Base-by-base conservation (phyloP, 352 stramenopile species). In the Saprolegnia parasitica region DNA sequence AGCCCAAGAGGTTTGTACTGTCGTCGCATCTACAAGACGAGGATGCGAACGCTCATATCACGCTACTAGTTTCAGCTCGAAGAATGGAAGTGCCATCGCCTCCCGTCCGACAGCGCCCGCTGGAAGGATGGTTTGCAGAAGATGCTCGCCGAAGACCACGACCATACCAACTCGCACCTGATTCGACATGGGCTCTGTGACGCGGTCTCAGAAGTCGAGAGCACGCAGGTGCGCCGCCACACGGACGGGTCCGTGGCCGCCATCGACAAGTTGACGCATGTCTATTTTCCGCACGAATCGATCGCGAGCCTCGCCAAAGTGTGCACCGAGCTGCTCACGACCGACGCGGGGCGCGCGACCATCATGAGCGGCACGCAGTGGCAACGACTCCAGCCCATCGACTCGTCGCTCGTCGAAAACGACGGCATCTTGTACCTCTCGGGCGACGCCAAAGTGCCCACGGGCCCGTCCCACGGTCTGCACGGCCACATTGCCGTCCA, bases 191-290 rank as follows among this genome's bases (percentile, higher is more conserved):
- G 35, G 8, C 35, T 65, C 8, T 32, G 39, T 10, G 56, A 65
- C 40, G 32, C 21, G 6, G 11, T 24, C 16, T 46, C 56, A 4
- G 42, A 65, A 18, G 10, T 65, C 24, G 39, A 37, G 16, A 52
- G 42, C 15, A 65, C 56, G 8, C 18, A 29, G 11, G 56, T 65
- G 23, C 56, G 56, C 8, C 56, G 56, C 10, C 18, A 49, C 56
- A 5, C 21, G 20, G 21, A 35, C 10, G 56, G 56, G 18, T 47
- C 56, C 10, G 56, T 65, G 13, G 24, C 39, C 13, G 39, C 56
- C 56, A 65, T 65, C 56, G 56, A 65, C 37, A 65, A 65, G 24
- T 15, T 65, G 9, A 52, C 56, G 35, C 56, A 65, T 35, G 18
- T 65, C 35, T 37, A 40, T 9, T 21, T 65, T 9, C 35, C 18